phyloP scores from a whole-genome alignment of 2,329 filamentous ascomycete species.

The Pseudofabraea citricarpa region DNA sequence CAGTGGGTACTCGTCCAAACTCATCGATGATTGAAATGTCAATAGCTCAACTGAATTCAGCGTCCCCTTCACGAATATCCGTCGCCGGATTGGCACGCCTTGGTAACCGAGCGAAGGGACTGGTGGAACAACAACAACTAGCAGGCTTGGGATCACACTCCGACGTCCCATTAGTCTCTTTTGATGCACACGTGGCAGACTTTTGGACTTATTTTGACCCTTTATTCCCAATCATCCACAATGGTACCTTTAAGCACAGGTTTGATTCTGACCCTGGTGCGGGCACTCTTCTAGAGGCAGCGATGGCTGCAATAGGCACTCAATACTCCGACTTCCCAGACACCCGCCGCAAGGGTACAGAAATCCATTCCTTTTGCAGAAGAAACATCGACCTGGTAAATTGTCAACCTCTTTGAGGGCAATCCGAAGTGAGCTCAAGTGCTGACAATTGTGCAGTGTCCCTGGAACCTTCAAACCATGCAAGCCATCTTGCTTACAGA shows the following conservation, averaged over 20 bases:
- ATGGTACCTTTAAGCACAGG: constrained; percentile 21
- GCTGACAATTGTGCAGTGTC: constrained; percentile 11
- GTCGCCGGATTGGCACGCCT: constrained; percentile 20
- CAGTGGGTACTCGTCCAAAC: constrained; percentile 28
- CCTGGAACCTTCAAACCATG: constrained; percentile 22
- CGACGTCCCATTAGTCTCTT: background rate
- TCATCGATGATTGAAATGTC: constrained; percentile 22
- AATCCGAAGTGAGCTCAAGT: background rate
- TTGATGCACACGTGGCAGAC: constrained; percentile 20
- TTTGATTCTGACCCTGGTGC: constrained; percentile 8
- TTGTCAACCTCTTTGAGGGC: background rate
- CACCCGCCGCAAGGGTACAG: constrained; percentile 21
- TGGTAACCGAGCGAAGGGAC: constrained; percentile 18
- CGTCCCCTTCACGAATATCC: constrained; percentile 21
- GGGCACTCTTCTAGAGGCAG: constrained; percentile 18
- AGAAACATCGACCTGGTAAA: constrained; percentile 21
- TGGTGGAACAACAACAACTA: background rate
- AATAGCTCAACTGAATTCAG: constrained; percentile 26
- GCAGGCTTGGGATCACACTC: background rate
- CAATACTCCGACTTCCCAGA: constrained; percentile 23
- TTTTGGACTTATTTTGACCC: constrained; percentile 24
- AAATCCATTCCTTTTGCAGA: constrained; percentile 23
- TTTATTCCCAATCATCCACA: constrained; percentile 24
- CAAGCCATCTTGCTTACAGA: constrained; percentile 28
- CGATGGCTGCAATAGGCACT: constrained; percentile 26